Base-by-base conservation (phyloP, 768 basidiomycete species). In the Tylopilus sp. region DNA sequence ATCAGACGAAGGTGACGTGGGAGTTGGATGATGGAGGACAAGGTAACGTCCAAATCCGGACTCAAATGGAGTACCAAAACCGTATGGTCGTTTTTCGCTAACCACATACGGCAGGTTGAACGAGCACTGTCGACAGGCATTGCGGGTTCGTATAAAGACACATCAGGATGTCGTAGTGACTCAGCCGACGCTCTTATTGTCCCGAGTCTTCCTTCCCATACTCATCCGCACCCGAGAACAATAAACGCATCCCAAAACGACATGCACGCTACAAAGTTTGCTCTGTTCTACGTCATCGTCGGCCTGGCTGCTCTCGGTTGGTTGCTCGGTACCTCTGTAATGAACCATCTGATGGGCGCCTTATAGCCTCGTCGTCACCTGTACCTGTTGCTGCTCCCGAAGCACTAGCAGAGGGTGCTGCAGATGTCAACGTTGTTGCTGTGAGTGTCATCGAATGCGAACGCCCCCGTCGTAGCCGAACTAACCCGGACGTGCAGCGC, bases 171-270 rank as follows among this genome's bases (percentile, higher is more conserved):
- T 13, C n/a, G 31, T 26, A 17, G 53, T 61, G 59, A 63, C 48
- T 59, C 62, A 61, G 48, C 34, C 57, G 48, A 56, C 54, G 31
- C 51, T 61, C 68, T 68, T 70, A 69, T 71, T 71, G 68, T 69
- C 71, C 57, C 60, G 55, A 33, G 37, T 43, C 6, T 45, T 46
- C 45, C 36, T 25, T 37, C 38, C 47, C 25, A 29, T 47, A 45
- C 14, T 11, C 30, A 12, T 19, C 50, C 28, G 13, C 36, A 28
- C 53, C 17, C 43, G 45, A 56, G 55, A 63, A 71, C 65, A 71
- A 71, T 68, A 66, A 64, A 45, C 52, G 0, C 51, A 48, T 54
- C 53, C 22, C 60, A 69, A 65, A 58, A 26, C 50, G 53, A 49
- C 12, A 71, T 70, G 66, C 33, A 69, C 59, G 38, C 58, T 24